Base-by-base conservation (phyloP, 176 grass and related monocot species). In the Musa schizocarpa region DNA sequence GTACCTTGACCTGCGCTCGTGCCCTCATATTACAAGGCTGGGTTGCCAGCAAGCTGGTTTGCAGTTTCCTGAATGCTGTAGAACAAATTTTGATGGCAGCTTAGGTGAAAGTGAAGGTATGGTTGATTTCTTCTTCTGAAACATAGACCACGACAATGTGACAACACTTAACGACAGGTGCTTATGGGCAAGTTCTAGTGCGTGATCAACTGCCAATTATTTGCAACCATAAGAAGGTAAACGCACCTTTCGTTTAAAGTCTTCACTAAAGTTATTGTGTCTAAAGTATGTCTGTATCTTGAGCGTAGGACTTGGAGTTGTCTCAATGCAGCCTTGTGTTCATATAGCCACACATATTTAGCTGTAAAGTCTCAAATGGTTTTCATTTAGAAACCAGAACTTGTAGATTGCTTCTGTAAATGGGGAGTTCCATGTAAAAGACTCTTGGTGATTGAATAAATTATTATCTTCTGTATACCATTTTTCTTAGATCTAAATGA, bases 1-100 rank as follows among this genome's bases (percentile, higher is more conserved):
- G 65, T 84, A 98, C 69, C 82, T 98, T 52, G 88, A 98, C 68
- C 74, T 98, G 52, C 78, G 88, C 20, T 88, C 86, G 12, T 93
- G 90, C 64, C 94, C 84, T 21, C 65, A 79, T 22, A 50, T 91
- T 62, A 87, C 94, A 62, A 85, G 73, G 65, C 74, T 78, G 8
- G 80, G 34, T 69, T 98, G 87, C 8, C 79, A 84, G 66, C 80
- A 88, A 85, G 88, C 90, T 85, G 94, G 85, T n/a, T 61, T 93
- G 55, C 85, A 69, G 76, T 91, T 93, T 78, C 84, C 88, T 72
- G 70, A 48, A 72, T 58, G 68, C 34, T 98, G 94, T 62, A 91
- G 79, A 68, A 86, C 92, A 72, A 93, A 93, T 76, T 93, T 93
- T 76, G 84, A 83, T 25, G 82, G 80, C 64, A 85, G 78, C 74